phyloP scores from a whole-genome alignment of 2,329 filamentous ascomycete species.

The Talaromyces sp. region DNA sequence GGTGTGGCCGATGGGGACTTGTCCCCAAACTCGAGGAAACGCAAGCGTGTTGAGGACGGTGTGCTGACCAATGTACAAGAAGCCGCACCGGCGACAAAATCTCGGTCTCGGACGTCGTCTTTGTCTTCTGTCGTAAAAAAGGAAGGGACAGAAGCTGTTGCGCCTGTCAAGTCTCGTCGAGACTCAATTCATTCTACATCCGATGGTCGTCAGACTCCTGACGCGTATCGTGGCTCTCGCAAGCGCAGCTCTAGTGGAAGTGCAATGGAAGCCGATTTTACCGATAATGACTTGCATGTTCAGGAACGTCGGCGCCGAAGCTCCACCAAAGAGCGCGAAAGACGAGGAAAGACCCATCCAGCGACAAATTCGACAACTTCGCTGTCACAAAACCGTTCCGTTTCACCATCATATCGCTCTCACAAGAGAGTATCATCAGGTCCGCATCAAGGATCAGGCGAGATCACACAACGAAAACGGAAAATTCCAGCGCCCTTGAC shows the following conservation, averaged over 20 bases:
- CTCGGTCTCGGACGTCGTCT: constrained; percentile 28
- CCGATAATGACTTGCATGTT: constrained; percentile 23
- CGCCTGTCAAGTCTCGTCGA: constrained; percentile 24
- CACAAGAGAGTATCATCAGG: constrained; percentile 39
- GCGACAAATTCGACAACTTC: constrained; percentile 28
- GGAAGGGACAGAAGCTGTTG: constrained; percentile 34
- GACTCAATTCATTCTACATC: constrained; percentile 22
- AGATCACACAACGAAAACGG: constrained; percentile 29
- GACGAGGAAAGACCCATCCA: constrained; percentile 27
- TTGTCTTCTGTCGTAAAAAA: constrained; percentile 33
- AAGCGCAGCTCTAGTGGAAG: constrained; percentile 41
- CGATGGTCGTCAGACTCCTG: constrained; percentile 18
- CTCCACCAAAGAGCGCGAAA: constrained; percentile 25
- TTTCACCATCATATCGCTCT: constrained; percentile 34
- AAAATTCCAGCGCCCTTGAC: constrained; percentile 42
- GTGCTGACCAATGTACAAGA: constrained; percentile 24
- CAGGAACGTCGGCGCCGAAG: constrained; percentile 7
- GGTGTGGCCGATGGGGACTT: neutral
- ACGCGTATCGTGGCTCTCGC: constrained; percentile 25
- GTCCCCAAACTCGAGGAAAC: constrained; percentile 16
- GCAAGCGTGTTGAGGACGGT: constrained; percentile 23
- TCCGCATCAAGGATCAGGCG: constrained; percentile 27
- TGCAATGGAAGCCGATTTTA: constrained; percentile 30
- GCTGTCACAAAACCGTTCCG: constrained; percentile 30
- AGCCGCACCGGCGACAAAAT: constrained; percentile 18